Conservation (phyloP, 2,329 filamentous ascomycete genomes). For the Aspergillus unguis region DNA sequence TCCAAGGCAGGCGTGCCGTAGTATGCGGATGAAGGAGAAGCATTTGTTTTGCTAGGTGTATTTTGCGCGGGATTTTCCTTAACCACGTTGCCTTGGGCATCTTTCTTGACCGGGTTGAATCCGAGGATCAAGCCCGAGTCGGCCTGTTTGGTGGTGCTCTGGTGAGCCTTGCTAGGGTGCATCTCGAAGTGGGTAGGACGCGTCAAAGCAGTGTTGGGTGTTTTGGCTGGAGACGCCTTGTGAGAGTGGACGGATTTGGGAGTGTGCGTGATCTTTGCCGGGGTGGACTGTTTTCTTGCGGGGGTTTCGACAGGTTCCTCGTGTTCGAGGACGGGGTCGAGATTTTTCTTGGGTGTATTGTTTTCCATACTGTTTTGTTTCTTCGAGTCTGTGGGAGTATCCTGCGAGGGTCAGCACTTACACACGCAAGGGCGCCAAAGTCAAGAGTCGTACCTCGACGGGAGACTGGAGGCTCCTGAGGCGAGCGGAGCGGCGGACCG, state of each 20-base stretch:
- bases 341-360: conserved; percentile 25
- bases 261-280: conserved; percentile 18
- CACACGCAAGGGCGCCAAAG: conserved; percentile 8
- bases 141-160: conserved; percentile 68
- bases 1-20: conserved; percentile 46
- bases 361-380: conserved; percentile 8
- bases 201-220: conserved; percentile 54
- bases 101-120: conserved; percentile 68
- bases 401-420: conserved; percentile 11
- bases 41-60: conserved; percentile 43
- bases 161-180: conserved; percentile 82
- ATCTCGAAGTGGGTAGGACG: conserved; percentile 77
- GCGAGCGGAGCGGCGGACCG: conserved; percentile 42
- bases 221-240: conserved; percentile 12
- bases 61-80: conserved; percentile 29
- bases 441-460: conserved; percentile 30
- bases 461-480: conserved; percentile 31
- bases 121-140: conserved; percentile 80
- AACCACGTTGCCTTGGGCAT: conserved; percentile 35
- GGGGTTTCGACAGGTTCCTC: conserved; percentile 40
- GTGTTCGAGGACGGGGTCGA: conserved; percentile 47
- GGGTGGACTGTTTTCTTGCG: conserved; percentile 16
- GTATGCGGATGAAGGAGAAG: conserved; percentile 31
- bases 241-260: conserved; percentile 20
- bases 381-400: conserved; percentile 4